Base-by-base conservation (phyloP, 768 basidiomycete genomes). In the Rhodosporidiobolus odoratus region DNA sequence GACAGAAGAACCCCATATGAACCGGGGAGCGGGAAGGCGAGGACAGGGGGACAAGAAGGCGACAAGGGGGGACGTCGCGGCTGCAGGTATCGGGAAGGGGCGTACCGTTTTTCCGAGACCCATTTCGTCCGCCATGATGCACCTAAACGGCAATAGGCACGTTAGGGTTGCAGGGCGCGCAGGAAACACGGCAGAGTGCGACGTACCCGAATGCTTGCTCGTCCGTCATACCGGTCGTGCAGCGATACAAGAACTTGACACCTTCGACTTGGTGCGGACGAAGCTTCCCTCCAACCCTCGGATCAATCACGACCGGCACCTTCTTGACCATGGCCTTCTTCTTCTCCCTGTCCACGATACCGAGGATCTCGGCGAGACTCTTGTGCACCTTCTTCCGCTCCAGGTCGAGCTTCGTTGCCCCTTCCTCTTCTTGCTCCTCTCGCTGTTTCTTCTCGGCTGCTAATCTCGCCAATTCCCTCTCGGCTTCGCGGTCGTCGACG, bases 81-180 rank as follows among this genome's bases (percentile, higher is more conserved):
- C n/a, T n/a, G n/a, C n/a, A n/a, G n/a, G n/a, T n/a, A n/a, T n/a
- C n/a, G n/a, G n/a, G n/a, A n/a, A n/a, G n/a, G n/a, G n/a, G n/a
- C n/a, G n/a, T n/a, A 73, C 59, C n/a, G 67, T 79, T 80, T 76
- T 74, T 75, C 83, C 95, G 21, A 98, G 86, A 76, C 95, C 95
- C 95, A 99, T 99, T 80, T 95, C 95, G 77, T 99, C 95, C 1
- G 95, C 95, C 95, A 99, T 97, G 79, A 99, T 99, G 77, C 95
- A 98, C 0, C 91, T 91, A 70, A 4, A 34, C 87, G 89, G 4
- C 16, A 40, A 52, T 7, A 25, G 37, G 43, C 38, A 7, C 32
- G 35, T n/a, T 4, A 15, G 35, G 25, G 37, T 58, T 19, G 43
- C 13, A 45, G 43, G 43, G 43, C 12, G 43, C 13, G 43, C 12